These are phyloP conservation scores for Microcera coccophila DNA, from an alignment of 2,329 filamentous ascomycete genomes.

Conservation along the genomic window DNA sequence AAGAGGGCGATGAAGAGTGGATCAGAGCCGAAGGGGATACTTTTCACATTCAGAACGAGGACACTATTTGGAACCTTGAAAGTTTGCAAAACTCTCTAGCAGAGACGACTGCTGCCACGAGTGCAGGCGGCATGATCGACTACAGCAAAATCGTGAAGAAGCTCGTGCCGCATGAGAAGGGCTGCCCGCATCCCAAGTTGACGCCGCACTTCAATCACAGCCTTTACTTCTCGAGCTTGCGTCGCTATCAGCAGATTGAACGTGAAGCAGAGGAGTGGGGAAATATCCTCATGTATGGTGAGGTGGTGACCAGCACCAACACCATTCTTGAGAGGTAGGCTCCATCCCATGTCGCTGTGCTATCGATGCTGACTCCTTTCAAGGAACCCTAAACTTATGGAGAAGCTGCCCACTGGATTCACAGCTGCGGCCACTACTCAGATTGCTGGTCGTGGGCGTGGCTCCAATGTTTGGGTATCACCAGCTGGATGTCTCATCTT, in stretches of 20 bases:
- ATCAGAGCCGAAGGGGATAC: slow-evolving; percentile 79
- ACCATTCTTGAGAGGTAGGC: slow-evolving; percentile 81
- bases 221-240: slow-evolving; percentile 69
- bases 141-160: slow-evolving; percentile 70
- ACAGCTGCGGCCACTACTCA: slow-evolving; percentile 84
- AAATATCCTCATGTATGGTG: slow-evolving; percentile 74
- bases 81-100: slow-evolving; percentile 52
- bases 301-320: slow-evolving; percentile 91
- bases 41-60: slow-evolving; percentile 70
- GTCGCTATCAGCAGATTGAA: slow-evolving; percentile 56
- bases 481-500: slow-evolving; percentile 84
- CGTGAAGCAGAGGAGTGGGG: slow-evolving; percentile 67
- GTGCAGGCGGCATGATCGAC: slow-evolving; percentile 57
- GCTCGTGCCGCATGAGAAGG: slow-evolving; percentile 67
- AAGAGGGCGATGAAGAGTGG: slow-evolving; percentile 62
- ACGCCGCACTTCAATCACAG: slow-evolving; percentile 86
- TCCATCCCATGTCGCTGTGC: neutral
- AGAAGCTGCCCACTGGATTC: slow-evolving; percentile 77
- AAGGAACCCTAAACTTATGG: slow-evolving; percentile 74
- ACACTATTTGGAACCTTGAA: slow-evolving; percentile 56
- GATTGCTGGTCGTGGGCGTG: slow-evolving; percentile 81
- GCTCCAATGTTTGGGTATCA: slow-evolving; percentile 91
- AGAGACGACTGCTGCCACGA: slow-evolving; percentile 28
- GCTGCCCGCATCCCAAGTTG: slow-evolving; percentile 63
- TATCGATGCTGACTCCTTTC: neutral